Base-by-base conservation (phyloP, 2,329 filamentous ascomycete genomes). In the Clonostachys rhizophaga region DNA sequence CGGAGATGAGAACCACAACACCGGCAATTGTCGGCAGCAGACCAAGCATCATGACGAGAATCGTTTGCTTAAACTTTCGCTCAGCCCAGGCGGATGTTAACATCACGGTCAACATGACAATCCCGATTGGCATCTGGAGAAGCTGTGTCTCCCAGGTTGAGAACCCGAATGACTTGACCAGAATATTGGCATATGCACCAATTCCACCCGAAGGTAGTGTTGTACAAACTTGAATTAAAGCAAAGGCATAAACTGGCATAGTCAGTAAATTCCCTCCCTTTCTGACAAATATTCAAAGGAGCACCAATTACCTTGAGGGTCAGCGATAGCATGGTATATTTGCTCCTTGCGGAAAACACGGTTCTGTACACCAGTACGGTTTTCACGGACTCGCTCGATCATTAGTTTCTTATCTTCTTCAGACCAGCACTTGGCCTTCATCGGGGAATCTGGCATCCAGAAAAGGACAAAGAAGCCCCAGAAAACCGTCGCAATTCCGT, bases 161-260 rank as follows among this genome's bases (percentile, higher is more conserved):
- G 47, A 49, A 62, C 3, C 60, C 60, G 40, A 63, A 58, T 30
- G 50, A 56, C 24, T 54, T 51, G 36, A 63, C 60, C 12, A 63
- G 51, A 55, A 91, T 85, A 52, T 85, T 85, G 46, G 84, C 81
- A 59, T 89, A 91, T 1, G 81, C 82, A 7, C 87, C 86, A 0
- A 91, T 75, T 0, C 87, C 86, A 17, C 79, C 83, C 0, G 86
- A 90, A 1, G 86, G 87, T 2, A 91, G 69, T 0, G 86, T 90
- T 0, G 87, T 89, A 64, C 81, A 86, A 18, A 91, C 69, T 46
- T 83, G 78, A 42, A 90, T 83, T 7, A 80, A 65, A 41, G 76
- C 77, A 58, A 87, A 84, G 39, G 79, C 80, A 70, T 77, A 87
- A 36, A 73, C 36, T 39, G 12, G 12, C 3, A n/a, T n/a, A 39